Conservation (phyloP, 371 early-diverging fungal genomes). For the Chytridiales sp. region DNA sequence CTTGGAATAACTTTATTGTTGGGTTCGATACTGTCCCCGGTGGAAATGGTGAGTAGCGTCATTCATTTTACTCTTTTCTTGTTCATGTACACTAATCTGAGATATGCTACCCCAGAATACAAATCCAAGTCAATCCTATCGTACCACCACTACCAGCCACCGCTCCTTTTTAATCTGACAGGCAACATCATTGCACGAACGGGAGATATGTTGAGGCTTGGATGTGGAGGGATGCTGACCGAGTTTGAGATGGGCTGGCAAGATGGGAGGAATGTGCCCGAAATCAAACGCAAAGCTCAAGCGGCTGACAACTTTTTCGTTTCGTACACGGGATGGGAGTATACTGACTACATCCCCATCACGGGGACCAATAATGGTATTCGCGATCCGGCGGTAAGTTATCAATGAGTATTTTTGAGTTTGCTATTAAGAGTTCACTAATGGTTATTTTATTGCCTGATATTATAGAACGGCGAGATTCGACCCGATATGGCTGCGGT, state of each 20-base stretch:
- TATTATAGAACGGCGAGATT: conserved; percentile 21
- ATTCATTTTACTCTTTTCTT: too few species aligned
- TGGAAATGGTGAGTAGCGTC: background rate
- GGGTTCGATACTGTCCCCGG: conserved; percentile 57
- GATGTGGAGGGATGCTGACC: conserved; percentile 27
- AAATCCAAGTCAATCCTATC: conserved; percentile 7
- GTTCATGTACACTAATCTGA: too few species aligned
- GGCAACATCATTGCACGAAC: conserved; percentile 18
- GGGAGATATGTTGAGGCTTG: conserved; percentile 16
- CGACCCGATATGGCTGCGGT: conserved; percentile 28
- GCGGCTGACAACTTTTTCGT: conserved; percentile 14
- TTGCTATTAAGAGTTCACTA: too few species aligned
- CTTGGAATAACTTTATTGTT: conserved; percentile 38
- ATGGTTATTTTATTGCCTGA: too few species aligned
- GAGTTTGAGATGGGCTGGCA: conserved; percentile 32
- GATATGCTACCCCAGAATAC: background rate
- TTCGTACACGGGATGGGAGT: conserved; percentile 25
- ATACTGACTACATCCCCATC: conserved; percentile 25
- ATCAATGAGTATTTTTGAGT: too few species aligned
- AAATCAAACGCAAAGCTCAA: conserved; percentile 2
- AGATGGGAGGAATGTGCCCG: conserved; percentile 4
- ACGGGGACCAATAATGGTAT: conserved; percentile 28
- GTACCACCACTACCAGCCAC: conserved; percentile 23
- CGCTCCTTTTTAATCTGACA: background rate
- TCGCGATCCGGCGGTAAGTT: conserved; percentile 19